Percentiles rank a stretch among this genome's conserved stretches.
Evolutionary conservation across 83 land plant genomes (phyloP).

Genomic region (Thuja plicata): DNA sequence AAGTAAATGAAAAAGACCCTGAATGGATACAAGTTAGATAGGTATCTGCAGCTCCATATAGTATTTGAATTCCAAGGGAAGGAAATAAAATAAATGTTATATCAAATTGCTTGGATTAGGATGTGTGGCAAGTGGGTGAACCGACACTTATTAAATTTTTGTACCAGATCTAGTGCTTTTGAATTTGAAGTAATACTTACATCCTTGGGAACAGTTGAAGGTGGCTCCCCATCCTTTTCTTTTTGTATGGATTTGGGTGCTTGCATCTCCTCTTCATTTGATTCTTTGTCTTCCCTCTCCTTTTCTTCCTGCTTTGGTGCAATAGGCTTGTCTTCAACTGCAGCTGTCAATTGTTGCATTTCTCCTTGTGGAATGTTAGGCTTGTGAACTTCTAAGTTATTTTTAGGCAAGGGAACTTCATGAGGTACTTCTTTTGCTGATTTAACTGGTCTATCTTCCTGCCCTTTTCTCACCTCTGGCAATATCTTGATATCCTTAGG

Average conservation of each 20-base stretch:
- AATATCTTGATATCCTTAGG: not conserved
- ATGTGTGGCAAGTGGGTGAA: not conserved
- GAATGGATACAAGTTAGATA: not conserved
- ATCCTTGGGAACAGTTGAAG: not conserved
- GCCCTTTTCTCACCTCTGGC: not conserved
- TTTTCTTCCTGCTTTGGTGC: not conserved
- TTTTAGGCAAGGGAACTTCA: not conserved
- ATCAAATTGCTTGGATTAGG: not conserved
- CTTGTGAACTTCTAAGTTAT: not conserved
- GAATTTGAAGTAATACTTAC: not conserved
- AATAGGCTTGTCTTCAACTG: not conserved
- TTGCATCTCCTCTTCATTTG: not conserved
- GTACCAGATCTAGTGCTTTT: not conserved
- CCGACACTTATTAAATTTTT: not conserved
- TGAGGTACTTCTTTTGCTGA: not conserved
- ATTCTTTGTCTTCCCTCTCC: not conserved
- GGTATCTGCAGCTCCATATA: not conserved
- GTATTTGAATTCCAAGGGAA: not conserved
- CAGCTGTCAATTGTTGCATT: not conserved
- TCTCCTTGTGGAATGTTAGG: not conserved
- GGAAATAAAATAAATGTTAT: not conserved
- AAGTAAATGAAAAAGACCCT: not conserved
- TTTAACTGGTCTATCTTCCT: not conserved
- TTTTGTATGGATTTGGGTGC: not conserved
- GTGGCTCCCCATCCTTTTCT: not conserved